Evolutionary conservation across 805 yeast species (phyloP).

Genomic region (Myxozyma mucilagina): DNA sequence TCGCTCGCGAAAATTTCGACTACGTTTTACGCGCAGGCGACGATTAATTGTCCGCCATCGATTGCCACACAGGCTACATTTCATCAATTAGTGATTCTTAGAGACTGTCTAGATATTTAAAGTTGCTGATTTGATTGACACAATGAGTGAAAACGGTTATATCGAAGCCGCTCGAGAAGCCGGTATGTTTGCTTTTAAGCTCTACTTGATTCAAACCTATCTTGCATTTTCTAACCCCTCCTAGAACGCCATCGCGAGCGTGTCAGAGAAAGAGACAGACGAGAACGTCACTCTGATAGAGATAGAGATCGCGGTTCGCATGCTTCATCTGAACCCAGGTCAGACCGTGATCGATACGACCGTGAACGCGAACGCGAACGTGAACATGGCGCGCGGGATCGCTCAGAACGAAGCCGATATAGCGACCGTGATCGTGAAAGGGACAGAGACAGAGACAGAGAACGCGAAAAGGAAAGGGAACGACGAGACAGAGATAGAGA

Average conservation of each 20-base stretch:
- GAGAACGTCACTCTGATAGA: constrained; percentile 30
- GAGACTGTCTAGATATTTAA: too few relatives aligned
- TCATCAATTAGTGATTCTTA: too few relatives aligned
- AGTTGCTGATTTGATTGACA: background rate
- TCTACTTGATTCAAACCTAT: background rate
- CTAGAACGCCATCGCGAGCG: constrained; percentile 32
- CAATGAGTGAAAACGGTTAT: constrained; percentile 29
- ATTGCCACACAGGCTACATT: too few relatives aligned
- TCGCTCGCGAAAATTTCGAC: background rate
- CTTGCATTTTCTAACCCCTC: background rate
- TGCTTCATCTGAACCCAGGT: constrained; percentile 6
- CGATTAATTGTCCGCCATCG: too few relatives aligned
- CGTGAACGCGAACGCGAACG: constrained; percentile 15
- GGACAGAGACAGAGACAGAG: constrained; percentile 29
- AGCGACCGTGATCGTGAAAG: constrained; percentile 29
- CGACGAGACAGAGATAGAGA: constrained; percentile 31
- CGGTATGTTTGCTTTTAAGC: constrained; percentile 15
- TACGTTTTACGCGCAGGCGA: too few relatives aligned
- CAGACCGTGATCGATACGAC: constrained; percentile 26
- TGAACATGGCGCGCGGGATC: constrained; percentile 28
- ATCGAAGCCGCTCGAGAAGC: constrained; percentile 28
- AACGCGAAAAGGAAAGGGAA: constrained; percentile 15
- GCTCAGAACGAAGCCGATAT: constrained; percentile 25
- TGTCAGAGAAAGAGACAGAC: constrained; percentile 28
- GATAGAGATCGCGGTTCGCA: constrained; percentile 32